Evolutionary conservation across 2,329 filamentous ascomycete species (phyloP), one percentile per base, ranked within the genome.

Genomic region (Cordyceps javanica): DNA sequence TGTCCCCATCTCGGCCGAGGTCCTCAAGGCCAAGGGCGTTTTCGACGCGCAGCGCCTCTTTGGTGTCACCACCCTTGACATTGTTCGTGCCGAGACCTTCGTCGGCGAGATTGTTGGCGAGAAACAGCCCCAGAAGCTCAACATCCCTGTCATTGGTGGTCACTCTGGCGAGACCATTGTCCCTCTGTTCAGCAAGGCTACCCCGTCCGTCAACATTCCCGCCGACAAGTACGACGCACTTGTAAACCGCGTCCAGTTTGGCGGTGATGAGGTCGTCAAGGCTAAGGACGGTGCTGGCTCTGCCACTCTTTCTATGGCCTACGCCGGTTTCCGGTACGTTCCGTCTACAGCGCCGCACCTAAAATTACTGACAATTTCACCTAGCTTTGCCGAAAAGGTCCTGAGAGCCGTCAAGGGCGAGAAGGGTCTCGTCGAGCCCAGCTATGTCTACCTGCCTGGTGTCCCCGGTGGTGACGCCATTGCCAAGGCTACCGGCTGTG

Each of bases 141-240:
- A 80, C 65, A 89, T 99, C 64, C 92, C 93, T 65, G 94, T 99
- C 68, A 85, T 99, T 70, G 94, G 94, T 70, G 94, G 94, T 62
- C 94, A 99, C 85, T 97, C 92, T 60, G 94, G 94, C 70, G 91
- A 93, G 81, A 99, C 94, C 68, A 99, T 99, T 70, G 92, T 99
- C 58, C 94, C 94, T 52, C 85, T 99, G 61, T 96, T 97, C 84
- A 96, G 91, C 84, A 88, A 94, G 80, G 85, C 90, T 65, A 85
- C 87, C 70, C 91, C 92, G 59, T 73, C 82, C 44, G 87, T 94
- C 69, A 81, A 82, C 61, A 94, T 97, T 63, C 91, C 93, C 48
- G 82, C 82, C 61, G 91, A 97, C 72, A 94, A 96, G 82, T 89
- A 96, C 67, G 90, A 93, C 69, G 89, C 85, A 64, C 82, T 99